Base-by-base conservation (phyloP, 371 early-diverging fungal genomes). In the Spiromyces aspiralis region DNA sequence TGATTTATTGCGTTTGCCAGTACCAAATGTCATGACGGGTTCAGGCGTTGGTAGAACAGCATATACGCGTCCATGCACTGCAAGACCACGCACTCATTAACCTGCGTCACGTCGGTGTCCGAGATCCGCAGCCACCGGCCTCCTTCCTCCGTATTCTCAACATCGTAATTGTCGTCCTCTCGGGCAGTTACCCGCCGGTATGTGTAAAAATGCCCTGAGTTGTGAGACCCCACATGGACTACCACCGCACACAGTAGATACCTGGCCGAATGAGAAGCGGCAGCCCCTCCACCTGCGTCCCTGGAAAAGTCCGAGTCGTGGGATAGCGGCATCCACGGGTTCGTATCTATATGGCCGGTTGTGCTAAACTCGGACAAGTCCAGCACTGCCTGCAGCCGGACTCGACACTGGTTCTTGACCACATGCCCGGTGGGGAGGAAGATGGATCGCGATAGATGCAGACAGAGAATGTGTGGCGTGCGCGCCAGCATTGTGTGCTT, bases 361-460 rank as follows among this genome's bases (percentile, higher is more conserved):
- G 83, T 81, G 23, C 74, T 71, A 44, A 78, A 89, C 4, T 78
- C 75, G 3, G 79, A 60, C 16, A 87, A 28, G 59, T 90, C 83
- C 16, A 92, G 67, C 13, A 73, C 55, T 21, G 79, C 78, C 27
- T 76, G 74, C 47, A 88, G 80, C 12, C 60, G 51, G 19, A 93
- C 78, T 4, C 70, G 74, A 28, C 81, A 77, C 19, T 74, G 60
- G 59, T 90, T 89, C 65, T 92, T 93, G 47, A 71, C 59, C 0
- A 73, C 60, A n/a, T 73, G 74, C 27, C 88, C 86, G 26, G 71
- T 70, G 28, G 76, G 74, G 26, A 71, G 58, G 49, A 72, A 76
- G 4, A 83, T 72, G 2, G 86, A 86, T 2, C 92, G 79, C 47
- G 80, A 79, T 49, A 90, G 71, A 48, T 91, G 92, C 4, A 91